These are phyloP conservation scores for Botryotinia globosa DNA, from an alignment of 2,329 filamentous ascomycete genomes.

Conservation along the genomic window DNA sequence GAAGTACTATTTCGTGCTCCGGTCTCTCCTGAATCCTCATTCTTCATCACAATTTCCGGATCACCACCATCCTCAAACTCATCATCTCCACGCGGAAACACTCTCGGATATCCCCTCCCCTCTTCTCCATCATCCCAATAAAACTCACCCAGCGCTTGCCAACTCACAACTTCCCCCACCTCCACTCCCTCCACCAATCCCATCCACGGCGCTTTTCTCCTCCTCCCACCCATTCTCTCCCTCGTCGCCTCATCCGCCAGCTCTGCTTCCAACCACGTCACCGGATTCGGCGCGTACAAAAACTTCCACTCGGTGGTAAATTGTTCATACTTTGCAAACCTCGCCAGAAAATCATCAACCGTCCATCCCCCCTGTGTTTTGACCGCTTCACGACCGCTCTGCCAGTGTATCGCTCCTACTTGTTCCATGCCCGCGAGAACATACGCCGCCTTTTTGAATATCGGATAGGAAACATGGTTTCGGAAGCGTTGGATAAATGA, in stretches of 20 bases:
- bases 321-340: background rate
- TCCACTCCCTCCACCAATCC: background rate
- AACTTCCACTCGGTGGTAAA: conserved; percentile 3
- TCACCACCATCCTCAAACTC: too few relatives aligned
- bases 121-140: background rate
- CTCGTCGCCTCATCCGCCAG: background rate
- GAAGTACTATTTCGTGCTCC: background rate
- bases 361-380: background rate
- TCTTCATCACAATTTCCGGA: background rate
- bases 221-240: background rate
- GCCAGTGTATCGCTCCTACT: background rate
- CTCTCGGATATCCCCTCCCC: background rate
- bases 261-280: background rate
- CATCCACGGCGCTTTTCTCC: background rate
- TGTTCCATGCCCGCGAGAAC: background rate
- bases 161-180: background rate
- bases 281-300: background rate
- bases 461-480: background rate
- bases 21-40: background rate
- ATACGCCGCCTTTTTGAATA: background rate
- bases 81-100: background rate
- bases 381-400: background rate
- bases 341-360: background rate
- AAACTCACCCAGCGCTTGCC: background rate
- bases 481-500: background rate